Percentiles rank a stretch among this genome's conserved stretches.
phyloP scores from a whole-genome alignment of 768 basidiomycete species.

The Agaricus bisporus region DNA sequence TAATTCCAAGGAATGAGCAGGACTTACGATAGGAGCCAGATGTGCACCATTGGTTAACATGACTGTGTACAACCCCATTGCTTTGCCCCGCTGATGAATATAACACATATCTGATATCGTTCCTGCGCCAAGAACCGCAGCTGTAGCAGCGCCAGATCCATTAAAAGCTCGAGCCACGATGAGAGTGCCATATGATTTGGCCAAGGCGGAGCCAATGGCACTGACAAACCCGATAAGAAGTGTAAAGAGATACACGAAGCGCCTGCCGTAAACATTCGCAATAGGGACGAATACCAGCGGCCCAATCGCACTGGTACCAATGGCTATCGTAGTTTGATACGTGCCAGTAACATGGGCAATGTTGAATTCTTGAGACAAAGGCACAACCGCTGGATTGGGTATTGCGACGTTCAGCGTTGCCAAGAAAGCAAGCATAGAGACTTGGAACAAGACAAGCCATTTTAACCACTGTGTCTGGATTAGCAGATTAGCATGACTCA shows the following conservation, averaged over 20 bases:
- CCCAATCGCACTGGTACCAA: conserved; percentile 28
- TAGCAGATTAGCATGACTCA: background rate
- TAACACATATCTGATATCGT: conserved; percentile 33
- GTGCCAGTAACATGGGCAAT: conserved; percentile 31
- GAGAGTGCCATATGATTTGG: conserved; percentile 26
- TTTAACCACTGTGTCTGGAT: conserved; percentile 26
- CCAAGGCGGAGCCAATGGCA: conserved; percentile 26
- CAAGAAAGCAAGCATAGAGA: conserved; percentile 28
- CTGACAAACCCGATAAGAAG: conserved; percentile 28
- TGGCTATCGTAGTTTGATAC: conserved; percentile 34
- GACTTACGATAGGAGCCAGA: conserved; percentile 33
- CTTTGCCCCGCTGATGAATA: conserved; percentile 32
- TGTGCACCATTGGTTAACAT: conserved; percentile 36
- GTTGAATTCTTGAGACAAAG: conserved; percentile 29
- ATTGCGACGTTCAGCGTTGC: conserved; percentile 32
- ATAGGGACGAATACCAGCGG: conserved; percentile 33
- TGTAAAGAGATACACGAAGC: conserved; percentile 29
- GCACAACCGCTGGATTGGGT: conserved; percentile 32
- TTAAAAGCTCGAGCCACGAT: conserved; percentile 30
- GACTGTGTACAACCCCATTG: conserved; percentile 37
- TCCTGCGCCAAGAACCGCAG: conserved; percentile 31
- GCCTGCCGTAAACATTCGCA: conserved; percentile 34
- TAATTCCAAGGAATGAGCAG: no score
- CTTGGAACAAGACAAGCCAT: conserved; percentile 25
- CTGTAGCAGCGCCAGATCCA: conserved; percentile 29